Percentiles rank a stretch among this genome's conserved stretches.
phyloP scores from a whole-genome alignment of 2,329 filamentous ascomycete species.

The Fusarium torulosum region DNA sequence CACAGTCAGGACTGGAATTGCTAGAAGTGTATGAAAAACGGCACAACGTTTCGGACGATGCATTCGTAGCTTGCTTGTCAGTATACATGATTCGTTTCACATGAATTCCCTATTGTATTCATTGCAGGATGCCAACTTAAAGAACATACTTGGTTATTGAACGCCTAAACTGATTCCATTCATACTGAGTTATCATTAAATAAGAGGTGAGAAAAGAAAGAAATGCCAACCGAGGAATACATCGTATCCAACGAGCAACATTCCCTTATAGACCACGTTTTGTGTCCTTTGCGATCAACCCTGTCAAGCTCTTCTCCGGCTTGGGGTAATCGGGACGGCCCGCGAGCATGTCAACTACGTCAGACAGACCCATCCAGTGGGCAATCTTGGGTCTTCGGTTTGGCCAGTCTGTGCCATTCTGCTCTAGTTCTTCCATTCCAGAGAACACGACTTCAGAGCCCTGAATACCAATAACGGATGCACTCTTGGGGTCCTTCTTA shows the following conservation, averaged over 20 bases:
- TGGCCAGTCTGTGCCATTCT: conserved; percentile 90
- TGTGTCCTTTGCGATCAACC: conserved; percentile 69
- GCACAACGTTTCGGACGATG: no score
- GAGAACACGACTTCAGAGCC: conserved; percentile 91
- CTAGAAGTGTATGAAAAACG: no score
- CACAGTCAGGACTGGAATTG: not conserved
- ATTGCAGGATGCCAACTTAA: not conserved
- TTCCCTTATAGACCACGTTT: conserved; percentile 63
- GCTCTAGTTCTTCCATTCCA: conserved; percentile 83
- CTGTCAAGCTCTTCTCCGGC: conserved; percentile 64
- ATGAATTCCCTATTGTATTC: not conserved
- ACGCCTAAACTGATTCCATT: conserved; percentile 36
- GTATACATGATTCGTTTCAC: no score
- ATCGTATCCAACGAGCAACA: conserved; percentile 21
- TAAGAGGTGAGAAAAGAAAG: conserved; percentile 28
- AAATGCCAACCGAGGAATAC: conserved; percentile 21
- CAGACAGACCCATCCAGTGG: conserved; percentile 86
- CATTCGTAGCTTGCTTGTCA: no score
- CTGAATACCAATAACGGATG: conserved; percentile 90
- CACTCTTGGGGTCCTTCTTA: conserved; percentile 77
- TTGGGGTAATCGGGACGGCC: conserved; percentile 71
- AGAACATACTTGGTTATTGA: conserved; percentile 3
- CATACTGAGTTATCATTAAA: conserved; percentile 40
- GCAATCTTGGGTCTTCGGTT: conserved; percentile 86
- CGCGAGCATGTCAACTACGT: conserved; percentile 85